Evolutionary conservation across 2,329 filamentous ascomycete genomes (phyloP), one percentile per base, ranked within the genome.

Genomic region (Hyphodiscus sp.): DNA sequence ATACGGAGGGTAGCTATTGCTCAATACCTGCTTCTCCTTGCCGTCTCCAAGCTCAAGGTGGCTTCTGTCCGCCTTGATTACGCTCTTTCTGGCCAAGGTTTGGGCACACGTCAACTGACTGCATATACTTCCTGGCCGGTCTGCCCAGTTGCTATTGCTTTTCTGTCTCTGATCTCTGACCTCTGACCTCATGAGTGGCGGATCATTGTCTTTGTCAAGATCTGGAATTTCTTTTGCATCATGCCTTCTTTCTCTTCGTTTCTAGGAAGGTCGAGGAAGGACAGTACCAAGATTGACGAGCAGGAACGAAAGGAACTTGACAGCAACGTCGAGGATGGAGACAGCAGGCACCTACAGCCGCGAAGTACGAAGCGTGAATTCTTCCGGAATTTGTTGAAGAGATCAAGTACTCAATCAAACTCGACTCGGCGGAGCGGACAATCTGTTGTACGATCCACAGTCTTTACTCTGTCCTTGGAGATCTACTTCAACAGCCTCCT

Each of bases 281-380:
- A 57, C 13, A 59, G 60, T 13, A 9, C 10, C 4, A 33, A 43
- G 29, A 41, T 41, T 19, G 47, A 43, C n/a, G 26, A 43, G 50
- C 55, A 60, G 52, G 54, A 51, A 42, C 51, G 53, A 9, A 53
- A 55, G 46, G 55, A 54, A 42, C 54, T 45, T 51, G 45, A 51
- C 7, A 51, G 49, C 48, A 52, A 51, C 23, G 53, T 52, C 47
- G 51, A 51, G 23, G 55, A 60, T 51, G 54, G 54, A 41, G 51
- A 19, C 38, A 49, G 45, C 13, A 63, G 65, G 57, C 65, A 65
- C 53, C 56, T 56, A 48, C 63, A 66, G 55, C 58, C 59, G 42
- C 64, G 59, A 52, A 60, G 61, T 18, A 68, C 66, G 38, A 68
- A 65, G 56, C 67, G 68, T 51, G 63, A 65, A 41, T 68, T 67